phyloP scores from a whole-genome alignment of 1,284 basidiomycete species.

The Puccinia horiana region DNA sequence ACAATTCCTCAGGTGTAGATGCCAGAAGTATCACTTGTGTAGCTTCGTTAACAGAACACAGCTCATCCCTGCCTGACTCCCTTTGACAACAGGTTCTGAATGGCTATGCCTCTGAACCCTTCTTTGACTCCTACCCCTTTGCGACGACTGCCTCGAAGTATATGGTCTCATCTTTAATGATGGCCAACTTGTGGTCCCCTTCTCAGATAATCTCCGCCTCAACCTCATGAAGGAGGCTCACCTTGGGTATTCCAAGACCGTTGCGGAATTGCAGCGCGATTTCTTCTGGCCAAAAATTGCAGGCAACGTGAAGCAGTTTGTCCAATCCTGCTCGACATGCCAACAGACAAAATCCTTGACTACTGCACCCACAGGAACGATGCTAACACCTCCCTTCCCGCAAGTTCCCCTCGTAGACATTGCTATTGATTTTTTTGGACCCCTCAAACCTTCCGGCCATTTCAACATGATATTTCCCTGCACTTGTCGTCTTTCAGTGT shows the following conservation, averaged over 20 bases:
- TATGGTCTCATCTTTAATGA: slow-evolving; percentile 16
- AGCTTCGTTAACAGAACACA: background rate
- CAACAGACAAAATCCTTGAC: slow-evolving; percentile 13
- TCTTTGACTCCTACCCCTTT: background rate
- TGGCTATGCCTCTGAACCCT: background rate
- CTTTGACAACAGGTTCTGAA: background rate
- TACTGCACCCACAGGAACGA: slow-evolving; percentile 12
- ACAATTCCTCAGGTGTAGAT: background rate
- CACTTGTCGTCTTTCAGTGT: slow-evolving; percentile 17
- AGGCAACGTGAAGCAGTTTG: background rate
- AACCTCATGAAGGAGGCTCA: background rate
- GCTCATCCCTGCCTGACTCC: background rate
- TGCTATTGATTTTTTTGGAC: slow-evolving; percentile 35
- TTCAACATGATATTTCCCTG: slow-evolving; percentile 15
- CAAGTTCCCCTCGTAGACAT: too few relatives aligned
- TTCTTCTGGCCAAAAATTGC: slow-evolving; percentile 20
- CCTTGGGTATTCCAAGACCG: background rate
- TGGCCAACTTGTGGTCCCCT: background rate
- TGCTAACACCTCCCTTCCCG: slow-evolving; percentile 17
- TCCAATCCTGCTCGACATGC: slow-evolving; percentile 12
- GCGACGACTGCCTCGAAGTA: background rate
- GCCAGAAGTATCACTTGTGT: background rate
- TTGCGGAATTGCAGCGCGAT: background rate
- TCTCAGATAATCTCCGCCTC: background rate
- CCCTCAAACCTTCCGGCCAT: background rate